A percentile compares a stretch with the other conserved stretches of the same genome.
Evolutionary conservation across 2,329 filamentous ascomycete species (phyloP).

Genomic region (Macrophomina phaseolina): DNA sequence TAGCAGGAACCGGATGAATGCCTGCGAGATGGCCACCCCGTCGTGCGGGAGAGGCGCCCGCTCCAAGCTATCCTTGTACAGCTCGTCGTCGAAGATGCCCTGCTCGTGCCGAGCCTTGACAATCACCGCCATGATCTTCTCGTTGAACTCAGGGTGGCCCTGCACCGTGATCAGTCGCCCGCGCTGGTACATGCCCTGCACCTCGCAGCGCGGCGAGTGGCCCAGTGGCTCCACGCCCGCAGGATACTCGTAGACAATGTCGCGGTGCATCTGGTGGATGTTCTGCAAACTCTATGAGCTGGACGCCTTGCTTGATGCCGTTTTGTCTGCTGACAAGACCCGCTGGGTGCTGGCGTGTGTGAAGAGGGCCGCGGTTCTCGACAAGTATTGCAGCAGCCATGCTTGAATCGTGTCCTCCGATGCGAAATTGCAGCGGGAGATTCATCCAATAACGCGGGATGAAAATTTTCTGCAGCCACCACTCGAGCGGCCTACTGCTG

Average conservation of each 20-base stretch:
- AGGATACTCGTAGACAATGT: slow-evolving; percentile 72
- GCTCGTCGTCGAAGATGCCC: slow-evolving; percentile 72
- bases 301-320: not conserved
- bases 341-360: not conserved
- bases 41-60: slow-evolving; percentile 75
- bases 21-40: slow-evolving; percentile 74
- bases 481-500: not conserved
- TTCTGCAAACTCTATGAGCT: slow-evolving; percentile 50
- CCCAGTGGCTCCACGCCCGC: slow-evolving; percentile 67
- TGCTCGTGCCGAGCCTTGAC: slow-evolving; percentile 66
- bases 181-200: slow-evolving; percentile 80
- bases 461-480: not conserved
- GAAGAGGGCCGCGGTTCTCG: not conserved
- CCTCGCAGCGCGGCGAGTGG: slow-evolving; percentile 68
- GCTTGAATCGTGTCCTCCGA: not conserved
- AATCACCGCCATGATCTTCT: slow-evolving; percentile 72
- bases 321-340: not conserved
- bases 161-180: slow-evolving; percentile 75
- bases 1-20: slow-evolving; percentile 77
- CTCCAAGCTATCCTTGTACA: slow-evolving; percentile 71
- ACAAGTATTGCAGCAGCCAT: not conserved
- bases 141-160: slow-evolving; percentile 84
- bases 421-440: not conserved
- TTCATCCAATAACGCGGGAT: not conserved
- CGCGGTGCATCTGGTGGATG: slow-evolving; percentile 86